Conservation (phyloP, 257 asterid species). For the Solanum chmielewskii region DNA sequence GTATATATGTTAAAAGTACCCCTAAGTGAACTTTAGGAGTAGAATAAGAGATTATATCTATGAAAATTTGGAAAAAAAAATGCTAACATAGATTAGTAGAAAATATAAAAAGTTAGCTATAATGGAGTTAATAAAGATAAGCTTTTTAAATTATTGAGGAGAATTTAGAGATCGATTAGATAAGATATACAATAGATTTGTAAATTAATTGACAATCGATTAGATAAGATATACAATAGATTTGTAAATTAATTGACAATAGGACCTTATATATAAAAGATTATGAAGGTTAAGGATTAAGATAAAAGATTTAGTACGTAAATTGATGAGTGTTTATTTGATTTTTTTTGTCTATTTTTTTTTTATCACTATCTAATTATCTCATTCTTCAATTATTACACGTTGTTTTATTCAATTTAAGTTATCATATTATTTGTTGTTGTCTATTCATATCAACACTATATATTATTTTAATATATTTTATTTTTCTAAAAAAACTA, state of each 20-base stretch:
- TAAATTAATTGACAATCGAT: not conserved
- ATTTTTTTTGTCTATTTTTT: no score
- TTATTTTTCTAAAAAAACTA: no score
- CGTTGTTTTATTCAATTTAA: not conserved
- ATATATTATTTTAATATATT: no score
- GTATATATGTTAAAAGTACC: not conserved
- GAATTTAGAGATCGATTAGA: not conserved
- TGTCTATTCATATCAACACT: no score
- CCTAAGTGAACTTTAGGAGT: not conserved
- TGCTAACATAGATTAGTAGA: not conserved
- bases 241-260: not conserved
- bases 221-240: no score
- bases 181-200: fast-evolving
- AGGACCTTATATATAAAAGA: no score
- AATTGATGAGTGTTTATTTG: not conserved
- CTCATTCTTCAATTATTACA: no score
- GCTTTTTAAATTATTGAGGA: not conserved
- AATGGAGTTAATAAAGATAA: not conserved
- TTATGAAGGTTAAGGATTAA: no score
- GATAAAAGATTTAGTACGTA: not conserved
- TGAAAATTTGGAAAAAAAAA: no score
- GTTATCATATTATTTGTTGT: no score
- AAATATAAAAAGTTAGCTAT: no score
- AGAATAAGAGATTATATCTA: not conserved
- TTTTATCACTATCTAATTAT: not conserved